These are phyloP conservation scores for Globomyces sp. DNA, from an alignment of 371 early-diverging fungal species.

Conservation along the genomic window DNA sequence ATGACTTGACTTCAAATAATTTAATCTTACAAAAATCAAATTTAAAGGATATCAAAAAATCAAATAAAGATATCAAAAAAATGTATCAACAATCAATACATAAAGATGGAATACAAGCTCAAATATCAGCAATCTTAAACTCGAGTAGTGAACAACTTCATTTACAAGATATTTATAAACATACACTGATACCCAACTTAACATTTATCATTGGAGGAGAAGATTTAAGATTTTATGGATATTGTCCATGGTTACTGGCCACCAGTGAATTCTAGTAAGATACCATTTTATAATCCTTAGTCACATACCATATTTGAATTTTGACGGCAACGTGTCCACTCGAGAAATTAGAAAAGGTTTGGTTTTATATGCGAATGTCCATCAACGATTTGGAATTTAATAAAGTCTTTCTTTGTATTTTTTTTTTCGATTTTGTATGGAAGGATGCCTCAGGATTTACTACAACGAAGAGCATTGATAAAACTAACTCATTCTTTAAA, in stretches of 20 bases:
- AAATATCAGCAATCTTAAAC: neutral
- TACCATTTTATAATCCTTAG: neutral
- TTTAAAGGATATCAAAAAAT: neutral
- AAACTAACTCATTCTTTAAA: no score
- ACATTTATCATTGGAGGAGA: constrained; percentile 6
- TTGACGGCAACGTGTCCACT: neutral
- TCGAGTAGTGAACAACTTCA: neutral
- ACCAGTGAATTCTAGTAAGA: constrained; percentile 5
- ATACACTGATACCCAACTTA: neutral
- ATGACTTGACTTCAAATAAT: neutral
- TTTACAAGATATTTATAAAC: neutral
- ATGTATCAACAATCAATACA: constrained; percentile 6
- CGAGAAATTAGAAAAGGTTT: constrained; percentile 10
- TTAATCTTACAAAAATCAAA: constrained; percentile 4
- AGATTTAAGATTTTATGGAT: neutral
- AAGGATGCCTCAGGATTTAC: neutral
- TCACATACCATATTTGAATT: constrained; percentile 5
- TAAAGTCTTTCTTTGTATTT: neutral
- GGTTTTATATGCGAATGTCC: neutral
- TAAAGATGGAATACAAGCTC: neutral
- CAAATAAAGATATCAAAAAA: neutral
- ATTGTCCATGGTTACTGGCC: neutral
- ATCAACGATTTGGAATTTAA: constrained; percentile 4
- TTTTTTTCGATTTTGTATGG: neutral
- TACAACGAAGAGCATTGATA: neutral